A percentile compares a stretch with the other conserved stretches of the same genome.
Evolutionary conservation across 169 alveolate species (phyloP).

Genomic region (Eimeria zaria): DNA sequence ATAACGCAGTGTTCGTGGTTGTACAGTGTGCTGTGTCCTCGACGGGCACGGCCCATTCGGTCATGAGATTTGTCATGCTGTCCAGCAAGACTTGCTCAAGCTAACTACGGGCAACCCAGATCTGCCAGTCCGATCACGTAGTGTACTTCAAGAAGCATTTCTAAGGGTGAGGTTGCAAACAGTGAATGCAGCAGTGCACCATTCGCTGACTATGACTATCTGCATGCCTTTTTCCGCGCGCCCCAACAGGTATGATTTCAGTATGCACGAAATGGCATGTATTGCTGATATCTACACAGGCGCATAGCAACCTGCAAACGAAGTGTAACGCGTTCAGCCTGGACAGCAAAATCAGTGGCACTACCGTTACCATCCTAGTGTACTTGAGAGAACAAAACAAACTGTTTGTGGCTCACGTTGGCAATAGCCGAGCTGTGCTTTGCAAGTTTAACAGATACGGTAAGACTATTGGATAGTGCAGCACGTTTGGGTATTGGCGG

Average conservation of each 20-base stretch:
- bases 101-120: slow-evolving; percentile 32
- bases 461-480: not conserved
- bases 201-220: not conserved
- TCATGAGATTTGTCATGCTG: slow-evolving; percentile 91
- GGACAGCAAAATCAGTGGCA: slow-evolving; percentile 80
- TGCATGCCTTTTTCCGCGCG: not conserved
- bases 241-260: not conserved
- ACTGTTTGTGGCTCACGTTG: slow-evolving; percentile 87
- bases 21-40: slow-evolving; percentile 86
- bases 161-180: slow-evolving; percentile 3
- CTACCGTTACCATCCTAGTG: slow-evolving; percentile 89
- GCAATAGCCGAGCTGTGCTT: slow-evolving; percentile 89
- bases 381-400: slow-evolving; percentile 45
- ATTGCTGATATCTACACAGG: not conserved
- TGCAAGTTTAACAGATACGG: slow-evolving; percentile 58
- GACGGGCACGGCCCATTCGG: slow-evolving; percentile 96
- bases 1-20: slow-evolving; percentile 12
- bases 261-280: not conserved
- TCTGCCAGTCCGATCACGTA: not conserved
- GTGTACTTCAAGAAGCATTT: slow-evolving; percentile 45
- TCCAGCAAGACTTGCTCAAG: slow-evolving; percentile 90
- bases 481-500: not conserved
- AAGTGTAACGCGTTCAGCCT: not conserved
- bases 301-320: slow-evolving; percentile 1
- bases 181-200: not conserved